These are phyloP conservation scores for Protea cynaroides DNA, from an alignment of 164 flowering plant genomes.

Conservation along the genomic window DNA sequence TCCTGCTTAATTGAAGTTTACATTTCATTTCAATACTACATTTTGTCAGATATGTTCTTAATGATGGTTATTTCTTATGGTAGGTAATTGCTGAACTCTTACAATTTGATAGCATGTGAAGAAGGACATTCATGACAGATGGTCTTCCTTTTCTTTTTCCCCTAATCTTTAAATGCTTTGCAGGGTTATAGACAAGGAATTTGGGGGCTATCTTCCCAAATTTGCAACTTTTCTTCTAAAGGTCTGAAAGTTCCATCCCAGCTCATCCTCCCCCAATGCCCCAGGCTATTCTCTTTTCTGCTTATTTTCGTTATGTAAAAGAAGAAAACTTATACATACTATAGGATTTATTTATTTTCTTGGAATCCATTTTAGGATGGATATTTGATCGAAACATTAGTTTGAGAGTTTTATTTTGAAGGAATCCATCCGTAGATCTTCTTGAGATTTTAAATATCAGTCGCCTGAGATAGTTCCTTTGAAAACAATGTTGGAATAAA, in stretches of 20 bases:
- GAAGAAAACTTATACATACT: no score
- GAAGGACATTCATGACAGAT: background rate
- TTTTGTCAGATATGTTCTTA: background rate
- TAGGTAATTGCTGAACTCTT: background rate
- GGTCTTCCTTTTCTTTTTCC: background rate
- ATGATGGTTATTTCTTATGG: background rate
- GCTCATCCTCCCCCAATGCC: background rate
- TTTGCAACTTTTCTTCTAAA: constrained; percentile 44
- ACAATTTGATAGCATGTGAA: background rate
- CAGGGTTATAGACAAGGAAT: constrained; percentile 44
- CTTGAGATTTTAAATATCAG: no score
- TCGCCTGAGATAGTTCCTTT: no score
- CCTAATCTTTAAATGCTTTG: background rate
- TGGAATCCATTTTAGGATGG: background rate
- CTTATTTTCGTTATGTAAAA: no score
- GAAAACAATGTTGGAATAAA: no score
- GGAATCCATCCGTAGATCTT: no score
- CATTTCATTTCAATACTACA: no score
- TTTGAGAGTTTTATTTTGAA: no score
- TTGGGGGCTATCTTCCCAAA: constrained; percentile 35
- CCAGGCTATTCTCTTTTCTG: no score
- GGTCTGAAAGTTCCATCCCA: constrained; percentile 21
- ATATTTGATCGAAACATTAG: no score
- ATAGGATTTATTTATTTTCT: background rate
- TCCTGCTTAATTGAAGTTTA: no score